phyloP scores from a whole-genome alignment of 306 rosid species.

The Fragaria ananassa region DNA sequence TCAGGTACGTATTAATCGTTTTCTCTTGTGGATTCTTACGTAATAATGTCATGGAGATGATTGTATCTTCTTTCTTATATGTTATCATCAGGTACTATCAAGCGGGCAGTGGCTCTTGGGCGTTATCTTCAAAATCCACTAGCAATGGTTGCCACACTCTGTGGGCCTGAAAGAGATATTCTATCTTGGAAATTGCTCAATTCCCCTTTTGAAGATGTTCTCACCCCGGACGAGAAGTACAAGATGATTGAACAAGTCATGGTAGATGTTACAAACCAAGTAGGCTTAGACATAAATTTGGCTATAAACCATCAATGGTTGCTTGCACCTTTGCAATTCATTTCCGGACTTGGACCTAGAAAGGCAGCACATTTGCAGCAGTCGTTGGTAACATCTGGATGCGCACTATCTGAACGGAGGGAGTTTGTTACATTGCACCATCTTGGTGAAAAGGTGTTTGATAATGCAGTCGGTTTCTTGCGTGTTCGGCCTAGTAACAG shows the following conservation, averaged over 20 bases:
- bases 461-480: slow-evolving; percentile 85
- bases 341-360: slow-evolving; percentile 97
- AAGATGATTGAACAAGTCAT: slow-evolving; percentile 35
- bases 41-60: neutral
- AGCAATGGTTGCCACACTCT: slow-evolving; percentile 86
- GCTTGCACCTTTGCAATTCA: slow-evolving; percentile 79
- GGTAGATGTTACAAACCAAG: slow-evolving; percentile 72
- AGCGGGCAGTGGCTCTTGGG: slow-evolving; percentile 91
- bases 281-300: slow-evolving; percentile 82
- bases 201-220: slow-evolving; percentile 57
- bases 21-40: neutral
- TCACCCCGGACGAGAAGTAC: slow-evolving; percentile 80
- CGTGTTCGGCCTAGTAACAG: slow-evolving; percentile 81
- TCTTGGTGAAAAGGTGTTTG: slow-evolving; percentile 84
- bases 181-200: slow-evolving; percentile 76
- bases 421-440: slow-evolving; percentile 71
- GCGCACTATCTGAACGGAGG: slow-evolving; percentile 68
- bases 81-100: slow-evolving; percentile 68
- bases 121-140: slow-evolving; percentile 92
- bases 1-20: slow-evolving; percentile 38
- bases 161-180: slow-evolving; percentile 88
- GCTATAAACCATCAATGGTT: slow-evolving; percentile 92
- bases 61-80: slow-evolving; percentile 19
- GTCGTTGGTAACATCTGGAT: slow-evolving; percentile 81
- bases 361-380: slow-evolving; percentile 88